These are phyloP conservation scores for Neoboletus subvelutipes DNA, from an alignment of 768 basidiomycete species.

Conservation along the genomic window DNA sequence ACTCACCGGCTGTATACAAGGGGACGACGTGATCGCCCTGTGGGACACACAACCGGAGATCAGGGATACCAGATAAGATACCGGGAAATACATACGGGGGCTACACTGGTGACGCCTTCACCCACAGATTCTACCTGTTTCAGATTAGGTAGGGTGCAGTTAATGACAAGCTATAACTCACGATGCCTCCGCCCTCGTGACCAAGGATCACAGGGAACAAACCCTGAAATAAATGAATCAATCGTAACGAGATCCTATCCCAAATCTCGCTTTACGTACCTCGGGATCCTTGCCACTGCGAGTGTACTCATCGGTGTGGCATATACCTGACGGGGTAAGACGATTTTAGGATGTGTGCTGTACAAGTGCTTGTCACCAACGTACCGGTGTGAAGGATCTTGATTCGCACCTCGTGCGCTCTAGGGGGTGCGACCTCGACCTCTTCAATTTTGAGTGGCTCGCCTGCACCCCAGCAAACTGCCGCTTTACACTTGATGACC, in stretches of 20 bases:
- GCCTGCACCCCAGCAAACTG: constrained; percentile 94
- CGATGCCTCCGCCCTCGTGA: constrained; percentile 91
- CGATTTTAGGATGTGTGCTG: constrained; percentile 3
- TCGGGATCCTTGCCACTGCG: constrained; percentile 95
- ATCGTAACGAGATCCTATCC: neutral
- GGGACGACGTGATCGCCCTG: constrained; percentile 97
- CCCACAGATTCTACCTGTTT: constrained; percentile 93
- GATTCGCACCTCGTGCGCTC: constrained; percentile 89
- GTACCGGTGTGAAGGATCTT: constrained; percentile 87
- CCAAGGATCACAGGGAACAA: constrained; percentile 91
- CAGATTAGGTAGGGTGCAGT: neutral
- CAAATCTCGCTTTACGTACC: constrained; percentile 41
- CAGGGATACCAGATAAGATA: neutral
- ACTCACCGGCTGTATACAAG: constrained; percentile 86
- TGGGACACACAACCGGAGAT: neutral
- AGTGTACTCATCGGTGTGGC: constrained; percentile 98
- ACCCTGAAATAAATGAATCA: constrained; percentile 47
- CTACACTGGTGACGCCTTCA: constrained; percentile 84
- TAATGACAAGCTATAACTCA: constrained; percentile 38
- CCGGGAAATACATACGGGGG: constrained; percentile 40
- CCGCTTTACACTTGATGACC: constrained; percentile 83
- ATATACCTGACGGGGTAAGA: constrained; percentile 59
- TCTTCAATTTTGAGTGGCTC: constrained; percentile 85
- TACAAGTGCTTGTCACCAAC: constrained; percentile 16
- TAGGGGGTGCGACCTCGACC: constrained; percentile 91